Percentiles rank a stretch among this genome's conserved stretches.
These are phyloP conservation scores for Hirschioporus abietinus DNA, from an alignment of 768 basidiomycete genomes.

Conservation along the genomic window DNA sequence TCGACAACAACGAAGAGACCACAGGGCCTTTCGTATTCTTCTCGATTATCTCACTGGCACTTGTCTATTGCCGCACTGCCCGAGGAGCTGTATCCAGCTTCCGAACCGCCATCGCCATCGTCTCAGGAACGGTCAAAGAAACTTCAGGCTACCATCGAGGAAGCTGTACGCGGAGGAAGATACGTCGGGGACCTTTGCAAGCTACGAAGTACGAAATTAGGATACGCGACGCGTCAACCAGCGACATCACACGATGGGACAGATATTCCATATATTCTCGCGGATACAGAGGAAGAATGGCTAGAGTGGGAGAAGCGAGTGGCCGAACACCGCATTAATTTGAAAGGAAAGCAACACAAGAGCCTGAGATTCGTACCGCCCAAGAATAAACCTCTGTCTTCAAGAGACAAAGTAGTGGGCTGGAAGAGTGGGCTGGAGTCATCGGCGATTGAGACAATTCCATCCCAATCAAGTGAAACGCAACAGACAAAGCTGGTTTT, in stretches of 20 bases:
- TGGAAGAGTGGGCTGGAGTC: not conserved
- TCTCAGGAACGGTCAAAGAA: slow-evolving; percentile 25
- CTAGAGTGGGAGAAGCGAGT: slow-evolving; percentile 35
- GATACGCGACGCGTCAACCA: slow-evolving; percentile 24
- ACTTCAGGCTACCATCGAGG: slow-evolving; percentile 28
- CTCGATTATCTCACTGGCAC: not conserved
- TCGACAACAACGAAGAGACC: not conserved
- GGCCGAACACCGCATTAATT: not conserved
- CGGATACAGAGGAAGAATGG: slow-evolving; percentile 47
- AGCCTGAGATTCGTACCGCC: not conserved
- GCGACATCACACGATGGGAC: slow-evolving; percentile 22
- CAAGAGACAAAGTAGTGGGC: slow-evolving; percentile 1
- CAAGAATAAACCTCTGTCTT: slow-evolving; percentile 1
- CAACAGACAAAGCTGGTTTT: not conserved
- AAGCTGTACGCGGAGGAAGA: slow-evolving; percentile 44
- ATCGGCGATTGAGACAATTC: not conserved
- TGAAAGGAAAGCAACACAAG: not conserved
- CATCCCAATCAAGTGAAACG: not conserved
- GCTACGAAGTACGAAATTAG: slow-evolving; percentile 35
- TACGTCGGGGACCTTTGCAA: slow-evolving; percentile 34
- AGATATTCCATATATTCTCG: slow-evolving; percentile 30
- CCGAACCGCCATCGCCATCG: slow-evolving; percentile 28
- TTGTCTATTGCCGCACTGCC: slow-evolving; percentile 15
- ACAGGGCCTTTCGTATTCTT: not conserved
- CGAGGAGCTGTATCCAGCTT: slow-evolving; percentile 30